Evolutionary conservation across 225 moss, liverwort and hornwort species (phyloP).

Genomic region (Pleurozium schreberi): DNA sequence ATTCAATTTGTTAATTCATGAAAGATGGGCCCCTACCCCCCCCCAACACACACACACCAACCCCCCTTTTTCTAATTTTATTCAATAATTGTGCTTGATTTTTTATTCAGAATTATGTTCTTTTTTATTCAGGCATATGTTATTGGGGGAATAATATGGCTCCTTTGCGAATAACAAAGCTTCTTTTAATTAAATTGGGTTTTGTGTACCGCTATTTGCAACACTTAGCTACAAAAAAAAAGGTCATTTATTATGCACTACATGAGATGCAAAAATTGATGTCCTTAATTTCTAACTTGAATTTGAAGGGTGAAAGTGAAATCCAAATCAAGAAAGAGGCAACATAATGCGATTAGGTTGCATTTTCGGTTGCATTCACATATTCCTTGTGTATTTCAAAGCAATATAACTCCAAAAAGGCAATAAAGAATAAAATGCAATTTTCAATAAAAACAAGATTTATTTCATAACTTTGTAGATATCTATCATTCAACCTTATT

Average conservation of each 20-base stretch:
- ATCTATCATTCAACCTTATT: neutral
- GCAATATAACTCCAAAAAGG: neutral
- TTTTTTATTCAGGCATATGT: neutral
- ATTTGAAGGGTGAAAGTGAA: neutral
- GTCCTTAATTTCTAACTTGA: neutral
- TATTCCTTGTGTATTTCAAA: neutral
- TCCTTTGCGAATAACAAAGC: neutral
- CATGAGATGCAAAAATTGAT: neutral
- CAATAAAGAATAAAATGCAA: neutral
- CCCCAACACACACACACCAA: too few relatives aligned
- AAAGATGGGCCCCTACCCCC: too few relatives aligned
- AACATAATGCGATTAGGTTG: neutral
- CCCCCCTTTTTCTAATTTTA: neutral
- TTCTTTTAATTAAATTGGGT: neutral
- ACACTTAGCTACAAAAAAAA: too few relatives aligned
- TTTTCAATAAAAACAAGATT: neutral
- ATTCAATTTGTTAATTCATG: too few relatives aligned
- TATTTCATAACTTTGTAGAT: neutral
- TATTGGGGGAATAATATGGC: neutral
- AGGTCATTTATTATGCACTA: too few relatives aligned
- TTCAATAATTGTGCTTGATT: neutral
- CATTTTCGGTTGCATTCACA: neutral
- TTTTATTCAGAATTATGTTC: neutral
- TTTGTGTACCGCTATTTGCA: neutral
- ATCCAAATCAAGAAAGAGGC: neutral